Percentiles rank a stretch among this genome's conserved stretches.
Evolutionary conservation across 495 filamentous ascomycete species (phyloP).

Genomic region (Aspergillus bridgeri): DNA sequence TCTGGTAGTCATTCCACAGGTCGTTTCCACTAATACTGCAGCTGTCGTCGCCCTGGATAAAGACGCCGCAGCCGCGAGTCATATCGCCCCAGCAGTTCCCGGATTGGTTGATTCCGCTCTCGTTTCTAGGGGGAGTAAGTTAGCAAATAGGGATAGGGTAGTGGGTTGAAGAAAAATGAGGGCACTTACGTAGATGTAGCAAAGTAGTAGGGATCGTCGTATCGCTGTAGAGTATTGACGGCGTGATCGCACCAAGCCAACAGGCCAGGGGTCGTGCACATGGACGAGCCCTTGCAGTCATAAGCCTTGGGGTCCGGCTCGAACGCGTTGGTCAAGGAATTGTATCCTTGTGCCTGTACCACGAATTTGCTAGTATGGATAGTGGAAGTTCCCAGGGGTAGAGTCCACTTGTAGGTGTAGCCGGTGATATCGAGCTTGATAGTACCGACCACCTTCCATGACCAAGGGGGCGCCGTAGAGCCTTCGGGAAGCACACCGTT

Average conservation of each 20-base stretch:
- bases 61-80: slow-evolving; percentile 10
- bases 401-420: slow-evolving; percentile 16
- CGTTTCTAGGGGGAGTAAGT: slow-evolving; percentile 4
- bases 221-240: slow-evolving; percentile 12
- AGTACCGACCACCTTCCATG: not conserved
- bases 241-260: slow-evolving; percentile 17
- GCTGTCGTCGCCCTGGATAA: slow-evolving; percentile 9
- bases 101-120: slow-evolving; percentile 10
- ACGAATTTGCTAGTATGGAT: slow-evolving; percentile 13
- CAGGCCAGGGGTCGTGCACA: slow-evolving; percentile 10
- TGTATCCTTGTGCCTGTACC: slow-evolving; percentile 15
- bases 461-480: too few relatives aligned
- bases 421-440: slow-evolving; percentile 5
- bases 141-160: too few relatives aligned
- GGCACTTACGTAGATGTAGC: slow-evolving; percentile 3
- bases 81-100: slow-evolving; percentile 13
- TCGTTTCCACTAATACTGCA: slow-evolving; percentile 14
- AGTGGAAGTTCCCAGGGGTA: slow-evolving; percentile 12
- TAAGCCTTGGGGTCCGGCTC: slow-evolving; percentile 9
- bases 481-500: too few relatives aligned
- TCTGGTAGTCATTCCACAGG: slow-evolving; percentile 17
- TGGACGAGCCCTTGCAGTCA: slow-evolving; percentile 13
- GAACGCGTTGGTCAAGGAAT: slow-evolving; percentile 15
- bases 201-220: slow-evolving; percentile 7
- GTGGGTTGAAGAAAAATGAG: not conserved